Percentiles rank a stretch among this genome's conserved stretches.
Conservation (phyloP, 768 basidiomycete genomes). For the Boletellus emodensis region DNA sequence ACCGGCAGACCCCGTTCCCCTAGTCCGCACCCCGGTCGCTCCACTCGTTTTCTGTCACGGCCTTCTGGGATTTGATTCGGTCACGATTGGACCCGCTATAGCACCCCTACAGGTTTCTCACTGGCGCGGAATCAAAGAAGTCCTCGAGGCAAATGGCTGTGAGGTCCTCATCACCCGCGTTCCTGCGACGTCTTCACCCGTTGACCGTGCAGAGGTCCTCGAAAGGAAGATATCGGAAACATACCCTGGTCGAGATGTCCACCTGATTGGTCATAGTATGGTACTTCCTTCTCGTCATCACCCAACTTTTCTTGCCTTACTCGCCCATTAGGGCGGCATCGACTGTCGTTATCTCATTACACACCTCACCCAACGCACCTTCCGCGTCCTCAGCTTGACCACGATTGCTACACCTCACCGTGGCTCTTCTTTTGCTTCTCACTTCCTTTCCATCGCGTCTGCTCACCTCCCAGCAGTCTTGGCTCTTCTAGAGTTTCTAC, state of each 20-base stretch:
- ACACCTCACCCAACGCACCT: conserved; percentile 70
- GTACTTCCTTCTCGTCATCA: conserved; percentile 33
- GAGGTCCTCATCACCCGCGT: conserved; percentile 93
- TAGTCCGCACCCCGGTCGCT: conserved; percentile 75
- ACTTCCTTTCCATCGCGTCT: conserved; percentile 74
- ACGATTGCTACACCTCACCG: conserved; percentile 95
- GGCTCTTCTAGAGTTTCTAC: conserved; percentile 73
- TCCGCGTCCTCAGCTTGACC: conserved; percentile 81
- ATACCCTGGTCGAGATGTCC: conserved; percentile 81
- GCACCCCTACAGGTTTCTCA: conserved; percentile 85
- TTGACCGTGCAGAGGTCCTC: conserved; percentile 88
- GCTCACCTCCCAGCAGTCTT: conserved; percentile 66
- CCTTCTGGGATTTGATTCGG: conserved; percentile 82
- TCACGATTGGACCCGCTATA: conserved; percentile 73
- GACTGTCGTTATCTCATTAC: conserved; percentile 90
- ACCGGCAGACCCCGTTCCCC: neutral
- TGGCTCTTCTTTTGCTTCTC: conserved; percentile 91
- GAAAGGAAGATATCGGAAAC: conserved; percentile 72
- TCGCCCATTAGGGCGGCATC: conserved; percentile 71
- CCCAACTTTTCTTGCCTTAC: neutral
- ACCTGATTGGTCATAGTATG: conserved; percentile 84
- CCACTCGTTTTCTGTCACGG: conserved; percentile 97
- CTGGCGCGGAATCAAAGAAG: conserved; percentile 96
- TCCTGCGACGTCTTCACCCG: conserved; percentile 85
- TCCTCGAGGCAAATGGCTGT: conserved; percentile 79